A percentile compares a stretch with the other conserved stretches of the same genome.
phyloP scores from a whole-genome alignment of 2,329 filamentous ascomycete species.

The Hypoxylon sp. region DNA sequence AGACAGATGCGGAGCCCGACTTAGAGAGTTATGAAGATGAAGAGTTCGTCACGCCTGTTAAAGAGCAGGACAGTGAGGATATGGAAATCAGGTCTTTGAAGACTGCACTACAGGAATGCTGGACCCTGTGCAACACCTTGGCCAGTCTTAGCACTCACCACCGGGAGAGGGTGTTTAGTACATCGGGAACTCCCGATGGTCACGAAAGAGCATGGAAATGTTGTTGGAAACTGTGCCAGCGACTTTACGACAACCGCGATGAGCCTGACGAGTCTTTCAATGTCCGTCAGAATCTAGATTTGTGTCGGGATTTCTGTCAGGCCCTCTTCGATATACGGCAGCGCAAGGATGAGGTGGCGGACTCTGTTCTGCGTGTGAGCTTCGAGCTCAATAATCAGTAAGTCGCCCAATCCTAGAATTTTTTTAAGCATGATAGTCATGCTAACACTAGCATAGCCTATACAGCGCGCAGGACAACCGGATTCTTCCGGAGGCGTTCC shows the following conservation, averaged over 20 bases:
- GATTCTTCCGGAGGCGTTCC: constrained; percentile 85
- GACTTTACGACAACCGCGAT: constrained; percentile 84
- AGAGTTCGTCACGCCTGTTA: constrained; percentile 59
- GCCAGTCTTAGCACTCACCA: constrained; percentile 88
- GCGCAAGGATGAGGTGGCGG: constrained; percentile 80
- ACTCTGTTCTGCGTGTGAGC: constrained; percentile 90
- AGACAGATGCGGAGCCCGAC: constrained; percentile 66
- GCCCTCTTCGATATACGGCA: constrained; percentile 88
- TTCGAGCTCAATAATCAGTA: constrained; percentile 95
- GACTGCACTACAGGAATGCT: constrained; percentile 86
- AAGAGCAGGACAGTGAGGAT: constrained; percentile 58
- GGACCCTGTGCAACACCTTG: constrained; percentile 93
- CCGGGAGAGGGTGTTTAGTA: constrained; percentile 82
- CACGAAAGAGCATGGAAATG: constrained; percentile 93
- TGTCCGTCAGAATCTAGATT: constrained; percentile 81
- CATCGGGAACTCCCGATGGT: constrained; percentile 78
- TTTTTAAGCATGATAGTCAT: too few species aligned
- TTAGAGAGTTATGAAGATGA: constrained; percentile 68
- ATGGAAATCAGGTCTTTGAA: constrained; percentile 77
- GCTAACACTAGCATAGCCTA: constrained; percentile 62
- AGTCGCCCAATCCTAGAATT: constrained; percentile 45
- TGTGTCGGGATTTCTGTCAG: constrained; percentile 94
- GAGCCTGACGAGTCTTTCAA: constrained; percentile 75
- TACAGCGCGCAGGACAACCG: constrained; percentile 89
- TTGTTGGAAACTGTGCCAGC: constrained; percentile 93